phyloP scores from a whole-genome alignment of 2,329 filamentous ascomycete genomes.

The Exophiala oligosperma region DNA sequence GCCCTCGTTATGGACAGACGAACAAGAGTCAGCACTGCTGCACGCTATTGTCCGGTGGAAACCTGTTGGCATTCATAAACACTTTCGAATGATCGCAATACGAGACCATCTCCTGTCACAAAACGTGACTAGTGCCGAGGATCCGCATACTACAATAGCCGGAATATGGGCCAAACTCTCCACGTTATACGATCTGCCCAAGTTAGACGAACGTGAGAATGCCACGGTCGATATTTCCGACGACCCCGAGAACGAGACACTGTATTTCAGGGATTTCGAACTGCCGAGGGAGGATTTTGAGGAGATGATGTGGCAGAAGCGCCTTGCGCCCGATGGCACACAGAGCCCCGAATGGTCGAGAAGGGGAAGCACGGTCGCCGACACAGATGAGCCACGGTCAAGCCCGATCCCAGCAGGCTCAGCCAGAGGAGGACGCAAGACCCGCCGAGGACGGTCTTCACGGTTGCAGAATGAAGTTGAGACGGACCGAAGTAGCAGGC shows the following conservation, averaged over 20 bases:
- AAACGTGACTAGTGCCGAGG: slow-evolving; percentile 69
- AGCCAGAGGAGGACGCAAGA: slow-evolving; percentile 34
- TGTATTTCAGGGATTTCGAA: slow-evolving; percentile 66
- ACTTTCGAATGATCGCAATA: slow-evolving; percentile 88
- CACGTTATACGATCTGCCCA: slow-evolving; percentile 79
- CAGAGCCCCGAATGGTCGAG: slow-evolving; percentile 32
- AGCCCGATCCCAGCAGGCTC: slow-evolving; percentile 8
- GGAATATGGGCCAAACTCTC: slow-evolving; percentile 89
- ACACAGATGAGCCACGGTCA: slow-evolving; percentile 46
- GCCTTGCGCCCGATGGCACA: slow-evolving; percentile 38
- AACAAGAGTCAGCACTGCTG: slow-evolving; percentile 89
- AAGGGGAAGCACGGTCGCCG: slow-evolving; percentile 46
- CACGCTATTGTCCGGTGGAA: slow-evolving; percentile 95
- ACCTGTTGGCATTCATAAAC: slow-evolving; percentile 93
- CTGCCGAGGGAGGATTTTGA: slow-evolving; percentile 56
- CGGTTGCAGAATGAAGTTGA: slow-evolving; percentile 42
- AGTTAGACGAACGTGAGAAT: slow-evolving; percentile 80
- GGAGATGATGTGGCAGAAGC: slow-evolving; percentile 49
- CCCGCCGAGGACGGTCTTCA: slow-evolving; percentile 34
- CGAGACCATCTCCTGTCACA: slow-evolving; percentile 77
- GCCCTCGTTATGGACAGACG: slow-evolving; percentile 76
- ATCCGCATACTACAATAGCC: slow-evolving; percentile 67
- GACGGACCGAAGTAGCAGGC: slow-evolving; percentile 28
- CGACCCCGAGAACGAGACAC: slow-evolving; percentile 44
- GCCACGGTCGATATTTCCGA: slow-evolving; percentile 58